Conservation (phyloP, 108 stramenopile species). For the Fragilariopsis cylindrus region DNA sequence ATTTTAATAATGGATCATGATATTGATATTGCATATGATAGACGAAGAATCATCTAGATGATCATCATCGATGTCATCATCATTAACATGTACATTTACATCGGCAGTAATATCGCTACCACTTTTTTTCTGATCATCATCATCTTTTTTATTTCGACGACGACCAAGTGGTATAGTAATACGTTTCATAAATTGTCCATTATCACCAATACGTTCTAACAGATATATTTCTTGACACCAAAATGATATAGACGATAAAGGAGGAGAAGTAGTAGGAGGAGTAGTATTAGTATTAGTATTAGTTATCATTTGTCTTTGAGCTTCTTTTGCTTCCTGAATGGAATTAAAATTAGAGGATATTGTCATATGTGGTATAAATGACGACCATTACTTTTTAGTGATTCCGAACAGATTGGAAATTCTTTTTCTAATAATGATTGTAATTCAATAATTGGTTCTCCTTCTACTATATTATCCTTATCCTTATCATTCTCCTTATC, state of each 20-base stretch:
- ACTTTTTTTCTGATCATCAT: background rate
- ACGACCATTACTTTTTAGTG: slow-evolving; percentile 33
- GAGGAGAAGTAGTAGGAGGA: no score
- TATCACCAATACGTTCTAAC: slow-evolving; percentile 46
- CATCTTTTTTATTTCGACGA: no score
- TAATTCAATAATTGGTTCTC: slow-evolving; percentile 15
- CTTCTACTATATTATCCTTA: background rate
- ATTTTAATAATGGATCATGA: background rate
- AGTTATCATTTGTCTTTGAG: slow-evolving; percentile 31
- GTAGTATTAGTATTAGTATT: no score
- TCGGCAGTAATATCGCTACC: background rate
- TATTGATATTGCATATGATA: no score
- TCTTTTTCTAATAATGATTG: slow-evolving; percentile 44
- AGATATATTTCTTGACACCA: slow-evolving; percentile 44
- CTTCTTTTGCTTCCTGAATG: slow-evolving; percentile 39
- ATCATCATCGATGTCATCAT: no score
- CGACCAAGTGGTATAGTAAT: slow-evolving; percentile 14
- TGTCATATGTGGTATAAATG: slow-evolving; percentile 56
- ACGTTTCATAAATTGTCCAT: slow-evolving; percentile 52
- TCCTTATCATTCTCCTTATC: no score
- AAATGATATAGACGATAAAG: slow-evolving; percentile 28
- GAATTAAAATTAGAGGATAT: slow-evolving; percentile 49
- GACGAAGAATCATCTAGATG: no score
- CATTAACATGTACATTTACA: background rate
- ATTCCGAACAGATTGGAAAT: slow-evolving; percentile 54